Evolutionary conservation across 441 rosid genomes (phyloP), one percentile per base, ranked within the genome.

Genomic region (Pelargonium citronellum): DNA sequence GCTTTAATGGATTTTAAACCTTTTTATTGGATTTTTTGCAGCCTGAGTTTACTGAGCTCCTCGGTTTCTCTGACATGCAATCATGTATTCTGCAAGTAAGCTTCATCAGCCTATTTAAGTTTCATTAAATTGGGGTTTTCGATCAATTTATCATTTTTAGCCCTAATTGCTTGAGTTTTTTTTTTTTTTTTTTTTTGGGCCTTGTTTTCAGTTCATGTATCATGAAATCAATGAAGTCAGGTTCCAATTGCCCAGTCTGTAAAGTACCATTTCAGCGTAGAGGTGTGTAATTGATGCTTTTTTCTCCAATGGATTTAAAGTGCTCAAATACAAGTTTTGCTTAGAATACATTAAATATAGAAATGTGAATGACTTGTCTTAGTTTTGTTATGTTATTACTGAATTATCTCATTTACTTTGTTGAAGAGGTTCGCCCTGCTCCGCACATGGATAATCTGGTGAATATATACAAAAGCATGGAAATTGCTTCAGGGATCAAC

Each of bases 401-500:
- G 63, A 58, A 47, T 19, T 66, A 70, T 10, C 44, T 63, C 17
- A 55, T 67, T 58, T 12, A 20, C 53, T 64, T 19, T 76, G 19
- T 10, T 49, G 60, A 74, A 94, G 99, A 91, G 88, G 73, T 91
- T 79, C 91, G 94, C 30, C 74, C 91, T 73, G 89, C 96, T 75
- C 92, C 90, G 24, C 96, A 91, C 76, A 91, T 94, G 97, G 99
- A 94, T 80, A 94, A 78, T 73, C 82, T 94, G 82, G 99, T 91
- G 64, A 83, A 77, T 47, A 87, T 94, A 65, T 91, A 91, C 80
- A 94, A 85, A 83, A 85, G 83, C 82, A 89, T 94, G 96, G 96
- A 90, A 81, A 80, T 73, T 81, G 95, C 94, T 79, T 91, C 92
- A 15, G 96, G 96, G 37, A 72, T 86, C 30, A 86, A 78, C 66